These are phyloP conservation scores for Colletotrichum incanum DNA, from an alignment of 2,329 filamentous ascomycete genomes.

Conservation along the genomic window DNA sequence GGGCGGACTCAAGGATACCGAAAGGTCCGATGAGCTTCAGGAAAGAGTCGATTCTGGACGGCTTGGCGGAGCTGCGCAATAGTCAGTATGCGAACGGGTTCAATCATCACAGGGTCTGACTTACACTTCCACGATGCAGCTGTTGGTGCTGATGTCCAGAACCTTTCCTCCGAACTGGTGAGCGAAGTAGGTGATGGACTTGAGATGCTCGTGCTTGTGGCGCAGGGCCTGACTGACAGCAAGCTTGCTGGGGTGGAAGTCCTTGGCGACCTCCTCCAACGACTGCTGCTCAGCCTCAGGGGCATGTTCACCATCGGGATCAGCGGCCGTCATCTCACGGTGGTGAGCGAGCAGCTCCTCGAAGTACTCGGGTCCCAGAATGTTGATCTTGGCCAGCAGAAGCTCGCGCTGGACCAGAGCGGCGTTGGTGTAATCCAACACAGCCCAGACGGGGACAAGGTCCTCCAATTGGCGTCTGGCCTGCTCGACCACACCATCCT, in stretches of 20 bases:
- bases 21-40: constrained; percentile 96
- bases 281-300: constrained; percentile 55
- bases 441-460: constrained; percentile 97
- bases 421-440: constrained; percentile 93
- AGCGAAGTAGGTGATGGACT: constrained; percentile 95
- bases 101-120: constrained; percentile 54
- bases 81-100: constrained; percentile 46
- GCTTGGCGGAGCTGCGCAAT: constrained; percentile 84
- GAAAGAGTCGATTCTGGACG: constrained; percentile 94
- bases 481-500: constrained; percentile 98
- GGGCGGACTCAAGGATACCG: constrained; percentile 94
- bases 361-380: constrained; percentile 97
- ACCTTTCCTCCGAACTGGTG: constrained; percentile 99
- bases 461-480: constrained; percentile 96
- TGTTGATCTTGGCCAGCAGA: constrained; percentile 95
- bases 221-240: constrained; percentile 90
- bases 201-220: constrained; percentile 97
- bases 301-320: constrained; percentile 60
- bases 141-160: constrained; percentile 96
- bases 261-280: constrained; percentile 67
- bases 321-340: constrained; percentile 81
- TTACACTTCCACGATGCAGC: constrained; percentile 98
- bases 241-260: constrained; percentile 93
- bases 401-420: constrained; percentile 97
- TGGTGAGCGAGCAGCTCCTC: constrained; percentile 97